Percentiles rank a stretch among this genome's conserved stretches.
Evolutionary conservation across 2,329 filamentous ascomycete genomes (phyloP).

Genomic region (Daldinia eschscholtzii): DNA sequence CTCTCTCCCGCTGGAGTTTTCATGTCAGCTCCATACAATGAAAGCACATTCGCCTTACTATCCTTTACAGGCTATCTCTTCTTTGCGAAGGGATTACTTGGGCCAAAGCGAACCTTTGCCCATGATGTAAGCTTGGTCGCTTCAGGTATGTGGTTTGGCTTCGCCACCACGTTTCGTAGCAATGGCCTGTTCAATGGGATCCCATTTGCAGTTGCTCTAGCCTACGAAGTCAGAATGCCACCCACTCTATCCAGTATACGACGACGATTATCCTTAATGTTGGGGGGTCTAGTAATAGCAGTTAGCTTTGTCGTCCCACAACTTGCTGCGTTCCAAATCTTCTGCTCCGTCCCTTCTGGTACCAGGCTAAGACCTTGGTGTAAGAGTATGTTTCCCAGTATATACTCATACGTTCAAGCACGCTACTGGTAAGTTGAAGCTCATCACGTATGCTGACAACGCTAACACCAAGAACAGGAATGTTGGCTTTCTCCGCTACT

Average conservation of each 20-base stretch:
- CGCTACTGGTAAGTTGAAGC: conserved; percentile 81
- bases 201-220: conserved; percentile 71
- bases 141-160: conserved; percentile 77
- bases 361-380: conserved; percentile 78
- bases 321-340: conserved; percentile 77
- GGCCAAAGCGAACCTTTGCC: conserved; percentile 43
- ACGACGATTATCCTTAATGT: conserved; percentile 68
- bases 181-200: conserved; percentile 89
- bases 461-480: conserved; percentile 70
- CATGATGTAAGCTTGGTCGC: conserved; percentile 68
- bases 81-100: conserved; percentile 68
- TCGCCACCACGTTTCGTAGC: conserved; percentile 80
- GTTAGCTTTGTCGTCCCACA: conserved; percentile 80
- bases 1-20: conserved; percentile 91
- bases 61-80: conserved; percentile 79
- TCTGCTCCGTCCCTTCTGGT: conserved; percentile 64
- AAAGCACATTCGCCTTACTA: conserved; percentile 82
- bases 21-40: conserved; percentile 86
- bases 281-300: conserved; percentile 77
- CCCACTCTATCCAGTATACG: conserved; percentile 59
- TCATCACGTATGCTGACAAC: conserved; percentile 29
- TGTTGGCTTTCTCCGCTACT: conserved; percentile 88
- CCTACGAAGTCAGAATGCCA: conserved; percentile 55
- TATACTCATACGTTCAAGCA: conserved; percentile 90
- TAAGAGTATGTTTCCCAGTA: conserved; percentile 77